Evolutionary conservation across 345 rosid genomes (phyloP).

Genomic region (Hevea brasiliensis): DNA sequence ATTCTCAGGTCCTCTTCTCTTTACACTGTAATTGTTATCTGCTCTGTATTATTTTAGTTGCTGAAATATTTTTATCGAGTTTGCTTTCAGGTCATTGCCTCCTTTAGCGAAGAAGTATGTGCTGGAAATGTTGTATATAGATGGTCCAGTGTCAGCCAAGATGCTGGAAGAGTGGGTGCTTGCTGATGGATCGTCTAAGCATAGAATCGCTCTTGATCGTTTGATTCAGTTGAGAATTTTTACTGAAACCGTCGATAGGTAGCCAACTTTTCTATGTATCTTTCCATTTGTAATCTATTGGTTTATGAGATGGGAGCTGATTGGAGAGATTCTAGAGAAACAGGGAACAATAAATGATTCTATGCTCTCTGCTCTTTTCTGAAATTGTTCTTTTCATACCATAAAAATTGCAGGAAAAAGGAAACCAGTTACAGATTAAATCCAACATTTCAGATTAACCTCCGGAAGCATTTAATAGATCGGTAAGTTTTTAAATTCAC

Average conservation of each 20-base stretch:
- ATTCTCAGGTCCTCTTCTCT: constrained; percentile 66
- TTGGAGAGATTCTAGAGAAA: background rate
- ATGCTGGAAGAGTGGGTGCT: constrained; percentile 78
- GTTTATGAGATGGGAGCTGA: no score
- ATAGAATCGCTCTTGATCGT: constrained; percentile 74
- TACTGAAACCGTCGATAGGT: constrained; percentile 55
- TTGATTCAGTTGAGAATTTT: constrained; percentile 70
- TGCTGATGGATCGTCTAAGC: constrained; percentile 70
- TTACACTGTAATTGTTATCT: background rate
- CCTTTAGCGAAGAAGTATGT: constrained; percentile 94
- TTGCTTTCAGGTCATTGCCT: constrained; percentile 66
- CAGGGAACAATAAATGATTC: no score
- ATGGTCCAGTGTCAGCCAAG: constrained; percentile 50
- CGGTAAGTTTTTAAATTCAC: constrained; percentile 47
- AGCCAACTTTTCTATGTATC: background rate
- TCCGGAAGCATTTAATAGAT: constrained; percentile 62
- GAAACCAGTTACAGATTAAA: constrained; percentile 67
- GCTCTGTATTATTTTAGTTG: background rate
- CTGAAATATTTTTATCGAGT: background rate
- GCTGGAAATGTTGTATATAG: constrained; percentile 59
- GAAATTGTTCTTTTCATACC: background rate
- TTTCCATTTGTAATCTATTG: background rate
- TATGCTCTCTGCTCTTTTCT: background rate
- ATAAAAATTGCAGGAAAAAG: constrained; percentile 53
- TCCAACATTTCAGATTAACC: constrained; percentile 71